Evolutionary conservation across 495 filamentous ascomycete species (phyloP).

Genomic region (Apodospora peruviana): DNA sequence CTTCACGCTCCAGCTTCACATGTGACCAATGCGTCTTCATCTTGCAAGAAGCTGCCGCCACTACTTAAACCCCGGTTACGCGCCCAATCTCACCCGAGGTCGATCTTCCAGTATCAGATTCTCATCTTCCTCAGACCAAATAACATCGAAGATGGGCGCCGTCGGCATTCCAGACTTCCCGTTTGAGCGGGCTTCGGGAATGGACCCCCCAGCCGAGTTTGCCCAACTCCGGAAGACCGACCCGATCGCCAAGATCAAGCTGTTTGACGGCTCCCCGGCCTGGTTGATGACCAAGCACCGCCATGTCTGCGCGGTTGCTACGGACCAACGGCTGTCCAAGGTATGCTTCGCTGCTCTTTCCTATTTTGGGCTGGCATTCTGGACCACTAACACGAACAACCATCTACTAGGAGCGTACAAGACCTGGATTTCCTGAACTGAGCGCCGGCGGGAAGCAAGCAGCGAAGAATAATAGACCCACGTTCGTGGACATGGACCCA

Average conservation of each 20-base stretch:
- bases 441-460: constrained; percentile 33
- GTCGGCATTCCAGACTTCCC: constrained; percentile 26
- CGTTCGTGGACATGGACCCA: constrained; percentile 46
- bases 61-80: too few relatives aligned
- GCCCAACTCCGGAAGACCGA: constrained; percentile 30
- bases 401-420: constrained; percentile 28
- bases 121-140: too few relatives aligned
- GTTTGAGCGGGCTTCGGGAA: constrained; percentile 33
- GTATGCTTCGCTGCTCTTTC: constrained; percentile 7
- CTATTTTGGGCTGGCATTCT: too few relatives aligned
- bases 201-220: constrained; percentile 38
- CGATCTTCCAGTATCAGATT: too few relatives aligned
- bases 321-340: constrained; percentile 35
- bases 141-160: too few relatives aligned
- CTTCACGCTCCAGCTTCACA: too few relatives aligned
- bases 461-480: constrained; percentile 36
- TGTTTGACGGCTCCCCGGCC: constrained; percentile 37
- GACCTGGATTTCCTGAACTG: constrained; percentile 43
- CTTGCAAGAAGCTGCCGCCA: too few relatives aligned
- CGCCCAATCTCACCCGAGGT: too few relatives aligned
- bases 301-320: constrained; percentile 37
- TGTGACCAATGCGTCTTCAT: too few relatives aligned
- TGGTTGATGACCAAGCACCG: constrained; percentile 43
- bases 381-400: too few relatives aligned
- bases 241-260: constrained; percentile 37